phyloP scores from a whole-genome alignment of 2,329 filamentous ascomycete genomes.

The Alternaria gansuensis region DNA sequence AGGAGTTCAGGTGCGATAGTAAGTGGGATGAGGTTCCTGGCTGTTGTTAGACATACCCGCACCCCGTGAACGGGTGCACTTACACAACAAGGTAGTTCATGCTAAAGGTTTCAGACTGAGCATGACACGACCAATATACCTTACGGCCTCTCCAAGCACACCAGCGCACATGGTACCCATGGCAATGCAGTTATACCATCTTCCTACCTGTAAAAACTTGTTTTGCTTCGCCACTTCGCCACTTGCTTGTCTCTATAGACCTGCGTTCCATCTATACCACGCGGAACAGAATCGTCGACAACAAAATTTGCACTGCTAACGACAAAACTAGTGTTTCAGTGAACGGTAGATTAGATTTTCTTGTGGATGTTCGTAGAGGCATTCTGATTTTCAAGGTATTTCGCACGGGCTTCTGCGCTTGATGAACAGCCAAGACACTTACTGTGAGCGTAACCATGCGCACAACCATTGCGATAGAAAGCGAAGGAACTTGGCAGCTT shows the following conservation, averaged over 20 bases:
- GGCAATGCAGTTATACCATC: too few species aligned
- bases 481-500: too few species aligned
- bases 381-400: not conserved
- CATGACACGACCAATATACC: constrained; percentile 64
- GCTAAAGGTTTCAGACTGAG: constrained; percentile 63
- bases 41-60: constrained; percentile 9
- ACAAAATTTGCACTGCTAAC: not conserved
- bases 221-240: constrained; percentile 52
- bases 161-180: constrained; percentile 58
- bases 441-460: not conserved
- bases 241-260: not conserved
- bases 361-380: not conserved
- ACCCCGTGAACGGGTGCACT: constrained; percentile 18
- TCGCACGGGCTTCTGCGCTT: too few species aligned
- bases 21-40: constrained; percentile 62
- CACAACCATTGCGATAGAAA: not conserved
- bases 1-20: constrained; percentile 65
- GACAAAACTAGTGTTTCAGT: not conserved
- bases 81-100: constrained; percentile 61
- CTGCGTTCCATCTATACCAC: not conserved
- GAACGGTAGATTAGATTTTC: not conserved
- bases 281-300: not conserved
- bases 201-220: constrained; percentile 27
- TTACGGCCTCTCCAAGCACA: constrained; percentile 61
- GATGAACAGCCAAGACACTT: not conserved